These are phyloP conservation scores for Penicillium sp. DNA, from an alignment of 2,329 filamentous ascomycete genomes.

Conservation along the genomic window DNA sequence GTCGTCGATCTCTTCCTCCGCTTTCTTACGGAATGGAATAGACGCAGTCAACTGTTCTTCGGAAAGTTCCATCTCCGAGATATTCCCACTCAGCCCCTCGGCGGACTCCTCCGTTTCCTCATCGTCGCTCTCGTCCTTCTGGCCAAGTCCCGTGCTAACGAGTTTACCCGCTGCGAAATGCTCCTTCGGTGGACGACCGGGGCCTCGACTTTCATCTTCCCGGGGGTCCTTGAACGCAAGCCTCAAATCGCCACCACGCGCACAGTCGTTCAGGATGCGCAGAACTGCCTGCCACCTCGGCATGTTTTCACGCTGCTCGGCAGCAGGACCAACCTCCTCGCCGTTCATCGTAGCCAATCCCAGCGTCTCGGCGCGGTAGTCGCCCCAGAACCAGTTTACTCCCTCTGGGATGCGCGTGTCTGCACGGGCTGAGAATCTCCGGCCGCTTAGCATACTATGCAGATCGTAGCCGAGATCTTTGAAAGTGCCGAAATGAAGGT, in stretches of 20 bases:
- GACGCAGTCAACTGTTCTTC: constrained; percentile 3
- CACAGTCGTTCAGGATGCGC: constrained; percentile 43
- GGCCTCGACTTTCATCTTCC: constrained; percentile 23
- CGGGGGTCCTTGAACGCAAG: constrained; percentile 19
- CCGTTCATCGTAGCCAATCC: constrained; percentile 57
- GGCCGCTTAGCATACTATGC: constrained; percentile 45
- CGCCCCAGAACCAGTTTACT: constrained; percentile 57
- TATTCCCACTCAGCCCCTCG: neutral
- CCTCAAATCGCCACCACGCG: constrained; percentile 22
- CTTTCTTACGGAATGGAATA: constrained; percentile 8
- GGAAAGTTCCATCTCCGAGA: constrained; percentile 12
- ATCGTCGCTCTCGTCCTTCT: constrained; percentile 13
- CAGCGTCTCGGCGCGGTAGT: constrained; percentile 56
- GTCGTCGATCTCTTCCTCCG: neutral
- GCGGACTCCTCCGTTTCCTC: constrained; percentile 1
- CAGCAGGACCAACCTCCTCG: constrained; percentile 49
- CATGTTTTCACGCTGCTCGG: constrained; percentile 43
- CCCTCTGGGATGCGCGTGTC: constrained; percentile 50
- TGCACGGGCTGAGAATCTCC: constrained; percentile 45
- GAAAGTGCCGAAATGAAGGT: constrained; percentile 43
- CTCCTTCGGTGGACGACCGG: constrained; percentile 1
- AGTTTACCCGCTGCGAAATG: constrained; percentile 38
- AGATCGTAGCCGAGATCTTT: constrained; percentile 46
- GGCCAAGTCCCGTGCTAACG: constrained; percentile 37
- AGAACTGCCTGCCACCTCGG: constrained; percentile 49